These are phyloP conservation scores for Starmerella khaoyaiensis DNA, from an alignment of 805 yeast genomes.

Conservation along the genomic window DNA sequence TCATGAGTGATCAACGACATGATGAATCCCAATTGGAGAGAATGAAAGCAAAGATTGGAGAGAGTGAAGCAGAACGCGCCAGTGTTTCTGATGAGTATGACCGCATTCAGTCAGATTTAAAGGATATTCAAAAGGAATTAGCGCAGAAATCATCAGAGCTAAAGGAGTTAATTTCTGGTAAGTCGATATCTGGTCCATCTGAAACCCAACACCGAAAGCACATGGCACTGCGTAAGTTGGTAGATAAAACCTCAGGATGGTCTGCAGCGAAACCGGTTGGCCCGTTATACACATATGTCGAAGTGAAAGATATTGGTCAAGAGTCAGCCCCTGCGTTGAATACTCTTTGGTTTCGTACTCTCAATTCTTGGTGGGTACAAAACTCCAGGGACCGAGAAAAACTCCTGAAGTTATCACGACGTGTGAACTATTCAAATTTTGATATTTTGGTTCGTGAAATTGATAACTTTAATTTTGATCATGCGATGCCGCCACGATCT, in stretches of 20 bases:
- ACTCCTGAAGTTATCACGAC: conserved; percentile 18
- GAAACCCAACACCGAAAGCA: no score
- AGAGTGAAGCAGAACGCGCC: no score
- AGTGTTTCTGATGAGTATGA: no score
- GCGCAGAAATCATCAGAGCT: no score
- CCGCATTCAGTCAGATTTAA: no score
- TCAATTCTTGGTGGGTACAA: conserved; percentile 56
- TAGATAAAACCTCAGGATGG: background rate
- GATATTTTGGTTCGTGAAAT: conserved; percentile 40
- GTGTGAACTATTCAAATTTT: conserved; percentile 21
- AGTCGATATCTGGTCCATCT: no score
- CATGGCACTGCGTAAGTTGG: no score
- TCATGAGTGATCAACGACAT: no score
- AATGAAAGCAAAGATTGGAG: no score
- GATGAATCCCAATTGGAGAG: no score
- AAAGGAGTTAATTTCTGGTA: no score
- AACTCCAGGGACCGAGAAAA: conserved; percentile 43
- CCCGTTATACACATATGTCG: conserved; percentile 57
- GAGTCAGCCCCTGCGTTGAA: conserved; percentile 39
- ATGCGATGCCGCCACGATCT: conserved; percentile 33
- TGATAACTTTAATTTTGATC: conserved; percentile 44
- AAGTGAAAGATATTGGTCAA: conserved; percentile 49
- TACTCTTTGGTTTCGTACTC: conserved; percentile 35
- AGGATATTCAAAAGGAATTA: no score
- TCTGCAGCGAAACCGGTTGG: conserved; percentile 50